These are phyloP conservation scores for Ustilago trichophora DNA, from an alignment of 1,284 basidiomycete genomes.

Conservation along the genomic window DNA sequence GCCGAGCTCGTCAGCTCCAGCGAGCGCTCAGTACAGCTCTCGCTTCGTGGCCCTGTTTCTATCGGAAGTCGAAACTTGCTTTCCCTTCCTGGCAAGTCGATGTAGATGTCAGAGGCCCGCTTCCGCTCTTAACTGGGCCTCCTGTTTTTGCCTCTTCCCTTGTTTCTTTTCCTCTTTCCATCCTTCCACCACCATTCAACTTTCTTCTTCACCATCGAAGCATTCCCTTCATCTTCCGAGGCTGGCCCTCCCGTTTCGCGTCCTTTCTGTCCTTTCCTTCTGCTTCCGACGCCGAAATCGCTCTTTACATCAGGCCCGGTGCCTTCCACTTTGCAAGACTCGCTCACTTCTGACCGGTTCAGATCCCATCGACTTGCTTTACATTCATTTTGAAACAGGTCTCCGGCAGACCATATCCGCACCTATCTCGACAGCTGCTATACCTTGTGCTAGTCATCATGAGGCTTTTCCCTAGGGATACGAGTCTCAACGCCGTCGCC, in stretches of 20 bases:
- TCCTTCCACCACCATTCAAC: constrained; percentile 3
- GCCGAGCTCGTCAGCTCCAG: too few relatives aligned
- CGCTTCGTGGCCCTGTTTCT: constrained; percentile 5
- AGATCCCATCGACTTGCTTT: constrained; percentile 11
- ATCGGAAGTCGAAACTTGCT: neutral
- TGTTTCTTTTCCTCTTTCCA: constrained; percentile 4
- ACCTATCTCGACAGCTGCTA: neutral
- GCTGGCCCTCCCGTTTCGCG: constrained; percentile 37
- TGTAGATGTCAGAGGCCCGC: neutral
- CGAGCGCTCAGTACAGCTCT: too few relatives aligned
- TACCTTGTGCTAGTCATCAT: too few relatives aligned
- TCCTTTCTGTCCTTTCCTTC: constrained; percentile 19
- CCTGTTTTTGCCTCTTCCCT: neutral
- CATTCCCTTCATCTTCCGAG: constrained; percentile 10
- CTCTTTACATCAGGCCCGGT: constrained; percentile 12
- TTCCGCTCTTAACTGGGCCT: constrained; percentile 1
- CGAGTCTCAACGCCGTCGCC: constrained; percentile 48
- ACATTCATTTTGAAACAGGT: constrained; percentile 6
- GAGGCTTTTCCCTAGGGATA: constrained; percentile 44
- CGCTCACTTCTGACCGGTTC: constrained; percentile 21
- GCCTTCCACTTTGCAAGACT: constrained; percentile 14
- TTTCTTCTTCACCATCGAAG: neutral
- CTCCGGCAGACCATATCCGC: neutral
- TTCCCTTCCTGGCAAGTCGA: constrained; percentile 7
- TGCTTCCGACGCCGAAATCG: constrained; percentile 15